phyloP scores from a whole-genome alignment of 2,329 filamentous ascomycete genomes.

The Zymoseptoria crescenta region DNA sequence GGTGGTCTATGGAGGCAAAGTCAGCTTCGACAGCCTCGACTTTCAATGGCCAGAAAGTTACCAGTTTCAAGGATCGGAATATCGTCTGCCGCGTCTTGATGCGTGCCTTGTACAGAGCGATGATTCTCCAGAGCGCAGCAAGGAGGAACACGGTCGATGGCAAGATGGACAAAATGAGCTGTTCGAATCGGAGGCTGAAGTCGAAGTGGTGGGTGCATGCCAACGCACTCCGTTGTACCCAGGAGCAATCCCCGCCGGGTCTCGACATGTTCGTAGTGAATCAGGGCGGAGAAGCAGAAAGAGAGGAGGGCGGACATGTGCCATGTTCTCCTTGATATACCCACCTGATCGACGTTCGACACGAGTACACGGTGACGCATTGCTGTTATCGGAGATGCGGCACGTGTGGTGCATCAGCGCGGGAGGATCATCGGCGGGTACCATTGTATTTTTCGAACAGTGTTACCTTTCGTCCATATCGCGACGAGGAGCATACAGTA shows the following conservation, averaged over 20 bases:
- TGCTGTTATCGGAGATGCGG: not conserved
- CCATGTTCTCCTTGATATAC: not conserved
- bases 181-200: not conserved
- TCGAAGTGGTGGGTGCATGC: not conserved
- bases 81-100: not conserved
- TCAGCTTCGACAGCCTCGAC: no score
- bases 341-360: not conserved
- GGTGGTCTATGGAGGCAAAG: not conserved
- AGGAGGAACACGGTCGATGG: not conserved
- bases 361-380: not conserved
- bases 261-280: not conserved
- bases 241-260: not conserved
- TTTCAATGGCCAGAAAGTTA: not conserved
- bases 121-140: not conserved
- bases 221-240: not conserved
- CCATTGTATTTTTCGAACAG: no score
- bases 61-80: not conserved
- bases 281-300: not conserved
- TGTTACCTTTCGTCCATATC: not conserved
- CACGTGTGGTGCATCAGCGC: not conserved
- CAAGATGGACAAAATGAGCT: not conserved
- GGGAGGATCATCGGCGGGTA: not conserved
- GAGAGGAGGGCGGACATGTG: not conserved
- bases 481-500: no score
- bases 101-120: not conserved